Evolutionary conservation across 164 flowering plant genomes (phyloP), one percentile per base, ranked within the genome.

Genomic region (Piper betle): DNA sequence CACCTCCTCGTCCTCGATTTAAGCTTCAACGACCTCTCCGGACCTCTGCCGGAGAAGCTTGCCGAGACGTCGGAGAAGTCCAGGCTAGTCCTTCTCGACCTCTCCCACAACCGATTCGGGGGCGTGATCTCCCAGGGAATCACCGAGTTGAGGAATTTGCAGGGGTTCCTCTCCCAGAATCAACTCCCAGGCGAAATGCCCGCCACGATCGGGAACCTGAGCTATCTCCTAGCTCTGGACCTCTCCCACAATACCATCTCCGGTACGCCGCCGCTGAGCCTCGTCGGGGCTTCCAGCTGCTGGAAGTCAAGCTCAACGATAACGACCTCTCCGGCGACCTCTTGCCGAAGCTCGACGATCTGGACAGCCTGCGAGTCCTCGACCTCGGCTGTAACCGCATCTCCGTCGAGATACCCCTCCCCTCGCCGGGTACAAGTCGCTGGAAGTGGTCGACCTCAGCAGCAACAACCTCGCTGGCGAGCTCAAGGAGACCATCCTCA

Each of bases 351-450:
- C 84, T 92, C 38, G 96, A 92, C 66, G 98, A 97, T 0, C 73
- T 92, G 72, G 85, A 80, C 68, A 80, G 96, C 66, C 60, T 92
- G 73, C 85, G 81, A 77, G 80, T 92, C 57, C 72, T 92, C 40
- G 93, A 86, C 71, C 72, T 89, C 41, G 84, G 97, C 70, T 79
- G 76, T 75, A 92, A 92, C 69, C 66, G 39, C 66, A 79, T 92
- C 57, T 84, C 87, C 13, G 98, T 97, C 25, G 94, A 87, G 68
- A 84, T 92, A 62, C 96, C 97, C 1, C 75, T 87, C 88, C 97
- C 3, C 72, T 92, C 68, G 98, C 98, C 3, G 98, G 98, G 8
- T 87, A 93, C 68, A 89, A 81, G 60, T 92, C 98, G 4, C 79
- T 92, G 37, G 97, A 92, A 66, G 70, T 86, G 46, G 97, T 92